These are phyloP conservation scores for Hemisphaericaspora xylanilytica DNA, from an alignment of 1,139 yeast genomes.

Conservation along the genomic window DNA sequence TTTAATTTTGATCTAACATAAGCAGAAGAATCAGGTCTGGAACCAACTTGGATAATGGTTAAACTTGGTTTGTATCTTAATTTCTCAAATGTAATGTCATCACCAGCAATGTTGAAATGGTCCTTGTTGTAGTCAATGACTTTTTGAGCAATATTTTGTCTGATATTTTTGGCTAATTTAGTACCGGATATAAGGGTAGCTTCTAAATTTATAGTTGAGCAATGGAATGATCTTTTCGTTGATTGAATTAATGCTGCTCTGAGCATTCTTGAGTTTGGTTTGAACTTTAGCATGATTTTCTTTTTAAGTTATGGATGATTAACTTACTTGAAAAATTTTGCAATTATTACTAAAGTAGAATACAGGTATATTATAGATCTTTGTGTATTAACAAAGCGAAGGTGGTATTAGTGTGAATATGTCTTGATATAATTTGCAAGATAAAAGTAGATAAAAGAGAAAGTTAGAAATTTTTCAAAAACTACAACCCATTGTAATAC, in stretches of 20 bases:
- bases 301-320: too few relatives aligned
- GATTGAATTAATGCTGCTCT: constrained; percentile 2
- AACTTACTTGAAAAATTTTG: too few relatives aligned
- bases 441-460: too few relatives aligned
- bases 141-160: constrained; percentile 39
- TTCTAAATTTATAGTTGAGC: constrained; percentile 19
- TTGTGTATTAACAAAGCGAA: too few relatives aligned
- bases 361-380: too few relatives aligned
- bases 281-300: background rate
- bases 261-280: background rate
- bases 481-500: too few relatives aligned
- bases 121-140: constrained; percentile 38
- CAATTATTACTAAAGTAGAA: too few relatives aligned
- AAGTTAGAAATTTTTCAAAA: too few relatives aligned
- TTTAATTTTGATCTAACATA: constrained; percentile 73
- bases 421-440: too few relatives aligned
- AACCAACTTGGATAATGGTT: constrained; percentile 73
- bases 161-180: constrained; percentile 39
- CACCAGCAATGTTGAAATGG: constrained; percentile 19
- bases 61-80: constrained; percentile 58
- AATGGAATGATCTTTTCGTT: constrained; percentile 17
- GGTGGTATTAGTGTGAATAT: too few relatives aligned
- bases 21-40: constrained; percentile 73
- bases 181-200: constrained; percentile 48
- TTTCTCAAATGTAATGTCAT: constrained; percentile 21